Conservation (phyloP, 805 yeast species). For the Pichia membranifaciens region DNA sequence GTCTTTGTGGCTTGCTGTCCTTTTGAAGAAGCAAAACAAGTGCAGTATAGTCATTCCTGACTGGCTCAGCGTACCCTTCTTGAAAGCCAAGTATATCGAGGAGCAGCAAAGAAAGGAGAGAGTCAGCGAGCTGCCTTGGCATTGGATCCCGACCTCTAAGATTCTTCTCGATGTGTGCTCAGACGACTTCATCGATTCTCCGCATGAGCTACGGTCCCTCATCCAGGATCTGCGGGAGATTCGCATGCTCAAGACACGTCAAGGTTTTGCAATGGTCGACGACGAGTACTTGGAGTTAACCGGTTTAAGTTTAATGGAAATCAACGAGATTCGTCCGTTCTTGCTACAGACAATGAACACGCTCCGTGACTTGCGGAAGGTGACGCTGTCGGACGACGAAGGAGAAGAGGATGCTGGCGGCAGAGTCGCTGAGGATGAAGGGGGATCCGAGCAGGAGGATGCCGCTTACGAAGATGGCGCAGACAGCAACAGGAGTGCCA, state of each 20-base stretch:
- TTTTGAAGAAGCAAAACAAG: constrained; percentile 77
- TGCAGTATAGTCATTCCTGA: constrained; percentile 81
- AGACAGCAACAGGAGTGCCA: not conserved
- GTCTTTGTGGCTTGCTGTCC: constrained; percentile 83
- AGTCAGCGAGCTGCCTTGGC: constrained; percentile 74
- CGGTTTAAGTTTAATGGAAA: constrained; percentile 75
- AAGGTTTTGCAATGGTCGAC: constrained; percentile 73
- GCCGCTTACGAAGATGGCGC: not conserved
- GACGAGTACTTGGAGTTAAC: constrained; percentile 79
- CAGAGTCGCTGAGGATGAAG: not conserved
- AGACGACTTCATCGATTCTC: constrained; percentile 73
- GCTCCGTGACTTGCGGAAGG: constrained; percentile 49
- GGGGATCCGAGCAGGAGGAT: constrained; percentile 6
- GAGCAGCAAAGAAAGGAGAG: constrained; percentile 48
- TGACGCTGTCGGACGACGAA: constrained; percentile 15
- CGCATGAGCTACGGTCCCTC: constrained; percentile 61
- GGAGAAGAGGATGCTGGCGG: constrained; percentile 3
- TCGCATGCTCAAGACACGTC: constrained; percentile 71
- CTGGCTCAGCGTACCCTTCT: constrained; percentile 60
- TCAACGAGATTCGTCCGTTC: constrained; percentile 83
- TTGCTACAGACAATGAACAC: constrained; percentile 76
- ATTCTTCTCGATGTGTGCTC: constrained; percentile 59
- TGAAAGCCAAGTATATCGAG: constrained; percentile 56
- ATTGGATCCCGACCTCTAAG: constrained; percentile 82
- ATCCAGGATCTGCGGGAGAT: constrained; percentile 83